phyloP scores from a whole-genome alignment of 305 asterid species.

The Fraxinus velutina region DNA sequence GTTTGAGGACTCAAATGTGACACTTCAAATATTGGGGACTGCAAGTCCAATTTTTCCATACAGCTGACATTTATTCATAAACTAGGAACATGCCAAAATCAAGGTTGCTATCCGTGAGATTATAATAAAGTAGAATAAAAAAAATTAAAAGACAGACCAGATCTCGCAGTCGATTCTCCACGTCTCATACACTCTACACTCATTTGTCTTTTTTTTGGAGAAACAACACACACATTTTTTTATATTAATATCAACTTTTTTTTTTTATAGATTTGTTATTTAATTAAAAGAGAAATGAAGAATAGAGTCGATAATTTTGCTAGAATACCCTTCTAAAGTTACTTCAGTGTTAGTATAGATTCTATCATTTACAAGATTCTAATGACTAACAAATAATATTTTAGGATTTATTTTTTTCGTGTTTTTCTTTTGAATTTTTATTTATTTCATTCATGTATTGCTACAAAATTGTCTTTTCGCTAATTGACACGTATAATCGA shows the following conservation, averaged over 20 bases:
- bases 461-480: neutral
- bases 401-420: neutral
- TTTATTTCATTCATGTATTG: neutral
- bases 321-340: neutral
- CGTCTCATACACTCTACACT: conserved; percentile 22
- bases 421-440: neutral
- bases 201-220: neutral
- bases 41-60: neutral
- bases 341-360: neutral
- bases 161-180: conserved; percentile 31
- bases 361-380: neutral
- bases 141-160: neutral
- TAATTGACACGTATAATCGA: neutral
- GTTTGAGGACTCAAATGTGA: neutral
- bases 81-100: neutral
- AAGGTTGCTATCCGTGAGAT: neutral
- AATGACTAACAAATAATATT: neutral
- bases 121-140: neutral
- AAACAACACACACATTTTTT: neutral
- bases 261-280: neutral
- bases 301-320: neutral
- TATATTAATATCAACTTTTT: neutral
- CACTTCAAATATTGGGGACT: neutral
- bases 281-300: neutral
- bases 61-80: neutral